Percentiles rank a stretch among this genome's conserved stretches.
These are phyloP conservation scores for Fraxinus floribunda DNA, from an alignment of 305 asterid genomes.

Conservation along the genomic window DNA sequence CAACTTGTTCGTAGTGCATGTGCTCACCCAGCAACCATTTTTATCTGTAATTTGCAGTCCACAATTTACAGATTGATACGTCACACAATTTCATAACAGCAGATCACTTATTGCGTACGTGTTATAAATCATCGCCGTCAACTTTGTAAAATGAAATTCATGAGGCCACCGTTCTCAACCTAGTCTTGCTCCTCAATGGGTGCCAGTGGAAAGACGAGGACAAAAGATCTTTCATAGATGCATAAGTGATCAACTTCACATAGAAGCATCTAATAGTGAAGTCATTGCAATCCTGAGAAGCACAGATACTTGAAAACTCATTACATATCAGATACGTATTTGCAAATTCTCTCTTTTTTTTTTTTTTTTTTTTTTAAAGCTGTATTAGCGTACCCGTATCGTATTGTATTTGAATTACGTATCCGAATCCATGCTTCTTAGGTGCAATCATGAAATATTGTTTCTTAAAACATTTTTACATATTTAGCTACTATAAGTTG, in stretches of 20 bases:
- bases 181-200: neutral
- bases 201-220: neutral
- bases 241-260: neutral
- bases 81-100: neutral
- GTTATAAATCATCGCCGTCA: neutral
- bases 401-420: no score
- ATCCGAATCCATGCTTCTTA: no score
- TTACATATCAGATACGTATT: no score
- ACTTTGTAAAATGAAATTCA: neutral
- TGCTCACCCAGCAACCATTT: neutral
- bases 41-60: neutral
- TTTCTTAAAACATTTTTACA: neutral
- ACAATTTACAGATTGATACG: neutral
- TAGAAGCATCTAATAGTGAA: neutral
- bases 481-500: neutral
- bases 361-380: no score
- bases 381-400: no score
- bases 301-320: no score
- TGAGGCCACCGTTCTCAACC: neutral
- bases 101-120: neutral
- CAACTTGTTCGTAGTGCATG: neutral
- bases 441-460: neutral
- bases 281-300: neutral
- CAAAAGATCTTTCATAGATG: neutral
- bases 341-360: no score